These are phyloP conservation scores for Candida khao-thaluensis DNA, from an alignment of 805 yeast species.

Conservation along the genomic window DNA sequence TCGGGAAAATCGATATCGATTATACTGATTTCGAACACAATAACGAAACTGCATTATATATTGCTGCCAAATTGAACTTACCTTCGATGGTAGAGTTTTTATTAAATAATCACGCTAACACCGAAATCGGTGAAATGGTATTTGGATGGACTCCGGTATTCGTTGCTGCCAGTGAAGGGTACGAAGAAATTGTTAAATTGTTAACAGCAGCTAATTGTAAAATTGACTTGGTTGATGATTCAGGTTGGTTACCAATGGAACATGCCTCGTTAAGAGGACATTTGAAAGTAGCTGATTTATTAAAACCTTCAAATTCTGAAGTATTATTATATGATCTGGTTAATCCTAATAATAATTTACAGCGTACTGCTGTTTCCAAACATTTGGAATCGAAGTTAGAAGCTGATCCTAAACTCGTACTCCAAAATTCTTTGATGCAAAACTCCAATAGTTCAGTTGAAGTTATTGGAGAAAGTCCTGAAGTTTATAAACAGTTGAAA, in stretches of 20 bases:
- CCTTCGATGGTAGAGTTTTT: conserved; percentile 52
- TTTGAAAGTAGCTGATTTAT: conserved; percentile 59
- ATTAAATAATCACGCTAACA: conserved; percentile 59
- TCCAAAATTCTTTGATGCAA: conserved; percentile 10
- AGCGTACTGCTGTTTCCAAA: conserved; percentile 20
- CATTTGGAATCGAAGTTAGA: conserved; percentile 10
- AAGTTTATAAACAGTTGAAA: conserved; percentile 41
- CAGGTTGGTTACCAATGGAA: conserved; percentile 98
- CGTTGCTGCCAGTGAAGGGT: conserved; percentile 87
- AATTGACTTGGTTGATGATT: conserved; percentile 61
- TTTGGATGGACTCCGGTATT: conserved; percentile 96
- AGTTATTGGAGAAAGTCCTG: conserved; percentile 35
- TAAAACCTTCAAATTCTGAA: conserved; percentile 48
- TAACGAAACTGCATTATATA: conserved; percentile 77
- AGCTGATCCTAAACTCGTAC: conserved; percentile 10
- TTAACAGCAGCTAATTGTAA: conserved; percentile 56
- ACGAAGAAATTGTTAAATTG: conserved; percentile 50
- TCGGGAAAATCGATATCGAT: conserved; percentile 63
- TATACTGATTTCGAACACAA: conserved; percentile 56
- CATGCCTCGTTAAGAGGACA: conserved; percentile 93
- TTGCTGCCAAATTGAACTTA: conserved; percentile 68
- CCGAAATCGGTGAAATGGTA: conserved; percentile 71
- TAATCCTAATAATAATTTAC: conserved; percentile 34
- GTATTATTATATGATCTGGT: conserved; percentile 36
- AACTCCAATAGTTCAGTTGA: conserved; percentile 33